Evolutionary conservation across 2,329 filamentous ascomycete genomes (phyloP).

Genomic region (Diaporthe humulicola): DNA sequence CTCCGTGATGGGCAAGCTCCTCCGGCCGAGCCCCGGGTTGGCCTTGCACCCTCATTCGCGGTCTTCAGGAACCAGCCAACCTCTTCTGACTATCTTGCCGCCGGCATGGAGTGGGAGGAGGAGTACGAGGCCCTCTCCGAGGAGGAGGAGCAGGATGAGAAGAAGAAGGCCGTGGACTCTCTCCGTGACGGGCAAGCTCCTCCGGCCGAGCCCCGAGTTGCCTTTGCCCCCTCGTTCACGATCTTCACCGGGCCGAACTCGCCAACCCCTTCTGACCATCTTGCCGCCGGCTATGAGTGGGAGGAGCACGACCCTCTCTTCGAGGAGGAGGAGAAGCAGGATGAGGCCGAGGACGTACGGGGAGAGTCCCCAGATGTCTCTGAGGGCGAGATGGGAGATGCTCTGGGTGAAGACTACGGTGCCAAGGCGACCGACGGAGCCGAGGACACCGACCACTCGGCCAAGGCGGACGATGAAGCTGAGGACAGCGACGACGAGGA

Average conservation of each 20-base stretch:
- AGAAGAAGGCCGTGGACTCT: too few species aligned
- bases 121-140: not conserved
- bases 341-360: not conserved
- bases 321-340: not conserved
- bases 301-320: not conserved
- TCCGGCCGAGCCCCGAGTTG: not conserved
- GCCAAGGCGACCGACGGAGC: not conserved
- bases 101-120: not conserved
- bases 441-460: not conserved
- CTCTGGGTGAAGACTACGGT: not conserved
- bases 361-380: not conserved
- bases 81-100: not conserved
- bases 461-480: fast-evolving
- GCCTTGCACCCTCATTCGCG: too few species aligned
- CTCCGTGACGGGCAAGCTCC: not conserved
- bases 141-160: not conserved
- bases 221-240: too few species aligned
- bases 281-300: not conserved
- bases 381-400: not conserved
- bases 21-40: not conserved
- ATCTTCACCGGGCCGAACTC: not conserved
- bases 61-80: not conserved
- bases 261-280: not conserved
- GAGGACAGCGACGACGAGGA: not conserved
- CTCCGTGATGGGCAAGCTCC: not conserved